phyloP scores from a whole-genome alignment of 83 land plant species.

The Picea abies region DNA sequence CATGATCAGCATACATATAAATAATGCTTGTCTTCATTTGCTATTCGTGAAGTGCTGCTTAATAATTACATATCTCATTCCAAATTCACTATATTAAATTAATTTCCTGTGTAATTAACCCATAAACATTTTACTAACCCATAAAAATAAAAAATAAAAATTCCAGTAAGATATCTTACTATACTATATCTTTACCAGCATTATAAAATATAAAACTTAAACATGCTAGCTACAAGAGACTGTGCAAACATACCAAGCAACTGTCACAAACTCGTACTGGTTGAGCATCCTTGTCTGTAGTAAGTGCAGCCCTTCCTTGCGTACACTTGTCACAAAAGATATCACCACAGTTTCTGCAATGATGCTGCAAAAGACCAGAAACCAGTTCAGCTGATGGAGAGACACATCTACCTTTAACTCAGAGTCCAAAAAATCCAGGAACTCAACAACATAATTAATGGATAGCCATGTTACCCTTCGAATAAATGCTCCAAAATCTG shows the following conservation, averaged over 20 bases:
- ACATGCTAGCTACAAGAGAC: neutral
- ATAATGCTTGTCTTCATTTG: neutral
- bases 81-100: neutral
- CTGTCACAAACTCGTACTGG: conserved; percentile 96
- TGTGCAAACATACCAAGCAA: conserved; percentile 73
- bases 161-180: too few species aligned
- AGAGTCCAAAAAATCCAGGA: too few species aligned
- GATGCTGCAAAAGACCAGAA: conserved; percentile 64
- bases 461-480: conserved; percentile 58
- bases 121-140: too few species aligned
- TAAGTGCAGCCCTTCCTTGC: conserved; percentile 86
- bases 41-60: neutral
- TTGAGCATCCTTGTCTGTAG: conserved; percentile 85
- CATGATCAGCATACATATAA: neutral
- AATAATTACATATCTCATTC: conserved; percentile 2
- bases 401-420: neutral
- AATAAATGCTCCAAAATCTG: conserved; percentile 85
- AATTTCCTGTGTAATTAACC: neutral
- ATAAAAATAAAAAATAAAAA: too few species aligned
- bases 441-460: too few species aligned
- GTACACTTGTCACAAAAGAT: conserved; percentile 98
- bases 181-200: neutral
- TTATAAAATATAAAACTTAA: neutral
- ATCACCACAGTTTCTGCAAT: conserved; percentile 98
- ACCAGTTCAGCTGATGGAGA: neutral